Base-by-base conservation (phyloP, 2,329 filamentous ascomycete genomes). In the Colletotrichum karsti region DNA sequence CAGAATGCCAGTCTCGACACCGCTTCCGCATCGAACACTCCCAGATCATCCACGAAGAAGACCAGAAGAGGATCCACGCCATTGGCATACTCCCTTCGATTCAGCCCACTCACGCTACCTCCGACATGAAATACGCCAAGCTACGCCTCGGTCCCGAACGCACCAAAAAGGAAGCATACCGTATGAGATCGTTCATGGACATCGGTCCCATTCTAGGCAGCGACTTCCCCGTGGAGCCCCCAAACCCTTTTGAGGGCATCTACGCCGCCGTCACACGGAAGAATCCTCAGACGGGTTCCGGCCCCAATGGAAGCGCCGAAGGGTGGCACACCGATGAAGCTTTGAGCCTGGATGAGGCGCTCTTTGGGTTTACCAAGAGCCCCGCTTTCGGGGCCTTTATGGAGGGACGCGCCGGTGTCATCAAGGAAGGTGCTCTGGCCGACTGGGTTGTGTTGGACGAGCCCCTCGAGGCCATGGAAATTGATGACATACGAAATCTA, bases 181-280 rank as follows among this genome's bases (percentile, higher is more conserved):
- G 90, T 22, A 92, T 93, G 90, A 81, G 82, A 10, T 89, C 87
- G 0, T 77, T 92, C 2, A 82, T 91, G 2, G 81, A 85, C 24
- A 74, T 85, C 12, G 77, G 76, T 0, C 87, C 87, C 4, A 78
- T 92, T 1, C 82, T 93, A 2, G 91, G 91, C 3, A 91, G 89
- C 54, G 91, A 93, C 73, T 93, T 93, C 72, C 91, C 91, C 39
- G 91, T 93, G 7, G 91, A 93, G 75, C 91, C 90, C 3, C 86
- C 90, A 0, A 86, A 88, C 72, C 88, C 91, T 2, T 91, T 92
- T 70, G 85, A 90, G 62, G 91, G 91, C 18, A 88, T 93, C 41
- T 93, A 91, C 72, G 90, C 91, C 4, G 91, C 91, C 3, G 84
- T 91, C 2, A 85, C 90, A 12, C 82, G 91, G 62, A 85, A 84